These are phyloP conservation scores for Diaporthe ilicicola DNA, from an alignment of 2,329 filamentous ascomycete species.

Conservation along the genomic window DNA sequence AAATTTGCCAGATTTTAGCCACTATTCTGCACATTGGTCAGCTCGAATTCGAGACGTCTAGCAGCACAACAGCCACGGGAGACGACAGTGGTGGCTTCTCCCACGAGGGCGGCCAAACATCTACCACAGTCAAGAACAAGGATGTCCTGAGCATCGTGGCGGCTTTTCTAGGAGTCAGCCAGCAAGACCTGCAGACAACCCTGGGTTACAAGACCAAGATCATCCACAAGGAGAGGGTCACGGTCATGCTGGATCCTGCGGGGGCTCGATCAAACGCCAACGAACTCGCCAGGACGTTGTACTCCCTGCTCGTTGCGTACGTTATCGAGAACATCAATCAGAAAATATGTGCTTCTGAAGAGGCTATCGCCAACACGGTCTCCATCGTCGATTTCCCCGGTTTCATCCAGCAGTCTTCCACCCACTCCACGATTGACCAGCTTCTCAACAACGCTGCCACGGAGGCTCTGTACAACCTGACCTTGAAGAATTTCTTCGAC, in stretches of 20 bases:
- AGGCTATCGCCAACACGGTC: slow-evolving; percentile 90
- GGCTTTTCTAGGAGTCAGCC: slow-evolving; percentile 90
- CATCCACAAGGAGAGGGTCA: slow-evolving; percentile 95
- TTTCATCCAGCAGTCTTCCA: slow-evolving; percentile 85
- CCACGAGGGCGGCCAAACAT: slow-evolving; percentile 86
- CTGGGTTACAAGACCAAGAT: slow-evolving; percentile 97
- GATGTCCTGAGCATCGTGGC: slow-evolving; percentile 86
- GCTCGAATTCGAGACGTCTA: slow-evolving; percentile 87
- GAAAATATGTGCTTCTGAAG: slow-evolving; percentile 84
- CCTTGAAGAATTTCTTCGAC: slow-evolving; percentile 95
- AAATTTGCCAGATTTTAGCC: slow-evolving; percentile 94
- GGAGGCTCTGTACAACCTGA: slow-evolving; percentile 92
- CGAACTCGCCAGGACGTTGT: slow-evolving; percentile 90
- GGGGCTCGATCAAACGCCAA: slow-evolving; percentile 93
- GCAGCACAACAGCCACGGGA: slow-evolving; percentile 78
- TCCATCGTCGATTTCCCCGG: slow-evolving; percentile 97
- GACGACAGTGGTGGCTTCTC: slow-evolving; percentile 97
- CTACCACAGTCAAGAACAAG: slow-evolving; percentile 92
- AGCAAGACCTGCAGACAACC: slow-evolving; percentile 83
- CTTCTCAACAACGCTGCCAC: slow-evolving; percentile 93
- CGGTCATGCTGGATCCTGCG: slow-evolving; percentile 93
- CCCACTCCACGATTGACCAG: slow-evolving; percentile 87
- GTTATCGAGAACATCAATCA: slow-evolving; percentile 95
- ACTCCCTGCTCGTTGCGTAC: slow-evolving; percentile 92
- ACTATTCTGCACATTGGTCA: slow-evolving; percentile 97